Percentiles rank a stretch among this genome's conserved stretches.
These are phyloP conservation scores for Lindgomyces ingoldianus DNA, from an alignment of 495 filamentous ascomycete genomes.

Conservation along the genomic window DNA sequence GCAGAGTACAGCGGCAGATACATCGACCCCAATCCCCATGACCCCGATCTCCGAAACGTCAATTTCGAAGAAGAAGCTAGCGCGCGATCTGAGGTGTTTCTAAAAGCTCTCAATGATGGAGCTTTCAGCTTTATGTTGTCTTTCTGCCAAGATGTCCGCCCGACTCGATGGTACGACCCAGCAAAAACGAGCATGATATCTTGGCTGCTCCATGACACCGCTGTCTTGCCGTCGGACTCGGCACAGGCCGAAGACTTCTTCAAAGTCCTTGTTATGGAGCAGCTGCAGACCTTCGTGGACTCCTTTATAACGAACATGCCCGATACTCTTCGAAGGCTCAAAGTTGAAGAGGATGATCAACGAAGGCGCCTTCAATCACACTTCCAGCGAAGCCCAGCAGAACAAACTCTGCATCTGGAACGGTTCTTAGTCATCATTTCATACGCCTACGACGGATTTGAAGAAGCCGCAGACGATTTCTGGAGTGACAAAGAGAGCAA, in stretches of 20 bases:
- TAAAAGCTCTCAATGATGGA: constrained; percentile 79
- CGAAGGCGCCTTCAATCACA: constrained; percentile 66
- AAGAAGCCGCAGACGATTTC: constrained; percentile 80
- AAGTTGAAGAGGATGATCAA: constrained; percentile 86
- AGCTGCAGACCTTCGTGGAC: constrained; percentile 83
- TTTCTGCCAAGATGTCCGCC: constrained; percentile 73
- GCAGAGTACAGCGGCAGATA: constrained; percentile 90
- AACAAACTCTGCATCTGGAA: constrained; percentile 82
- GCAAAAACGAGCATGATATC: constrained; percentile 70
- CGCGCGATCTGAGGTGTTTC: constrained; percentile 68
- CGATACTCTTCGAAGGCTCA: constrained; percentile 81
- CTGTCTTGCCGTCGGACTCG: constrained; percentile 62
- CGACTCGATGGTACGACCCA: constrained; percentile 78
- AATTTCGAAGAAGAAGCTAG: constrained; percentile 67
- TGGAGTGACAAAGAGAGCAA: constrained; percentile 90
- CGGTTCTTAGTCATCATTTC: constrained; percentile 89
- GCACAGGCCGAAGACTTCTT: constrained; percentile 64
- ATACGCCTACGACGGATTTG: constrained; percentile 81
- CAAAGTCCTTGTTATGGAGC: constrained; percentile 69
- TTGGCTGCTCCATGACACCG: constrained; percentile 75
- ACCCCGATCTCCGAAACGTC: constrained; percentile 55
- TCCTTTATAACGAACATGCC: constrained; percentile 93
- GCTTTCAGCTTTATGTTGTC: constrained; percentile 89
- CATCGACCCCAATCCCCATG: constrained; percentile 62
- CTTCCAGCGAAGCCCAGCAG: constrained; percentile 47